These are phyloP conservation scores for Amanita pseudoporphyria DNA, from an alignment of 768 basidiomycete genomes.

Conservation along the genomic window DNA sequence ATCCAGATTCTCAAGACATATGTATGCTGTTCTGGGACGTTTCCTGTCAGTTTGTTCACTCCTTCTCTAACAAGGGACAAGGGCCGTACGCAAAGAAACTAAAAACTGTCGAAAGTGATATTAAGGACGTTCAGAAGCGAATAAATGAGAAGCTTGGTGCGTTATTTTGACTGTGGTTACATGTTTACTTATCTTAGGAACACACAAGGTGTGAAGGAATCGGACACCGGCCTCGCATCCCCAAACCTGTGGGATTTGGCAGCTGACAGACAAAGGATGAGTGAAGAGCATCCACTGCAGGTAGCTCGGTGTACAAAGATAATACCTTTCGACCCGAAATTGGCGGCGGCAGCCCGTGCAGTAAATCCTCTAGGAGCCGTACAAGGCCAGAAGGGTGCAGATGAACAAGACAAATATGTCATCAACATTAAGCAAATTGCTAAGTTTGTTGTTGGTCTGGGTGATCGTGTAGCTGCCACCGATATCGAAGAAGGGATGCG, in stretches of 20 bases:
- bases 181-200: constrained; percentile 3
- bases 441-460: constrained; percentile 96
- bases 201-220: constrained; percentile 82
- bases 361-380: constrained; percentile 69
- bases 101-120: constrained; percentile 84
- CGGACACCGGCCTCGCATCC: constrained; percentile 92
- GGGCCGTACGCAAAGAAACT: constrained; percentile 89
- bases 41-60: background rate
- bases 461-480: constrained; percentile 92
- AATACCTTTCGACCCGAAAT: constrained; percentile 70
- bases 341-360: constrained; percentile 68
- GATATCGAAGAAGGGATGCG: constrained; percentile 99
- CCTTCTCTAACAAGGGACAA: constrained; percentile 62
- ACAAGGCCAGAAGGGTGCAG: constrained; percentile 92
- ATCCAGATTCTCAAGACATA: constrained; percentile 99
- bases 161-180: constrained; percentile 10
- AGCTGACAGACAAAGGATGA: constrained; percentile 87
- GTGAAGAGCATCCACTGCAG: constrained; percentile 87
- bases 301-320: constrained; percentile 99
- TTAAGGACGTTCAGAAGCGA: constrained; percentile 92
- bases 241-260: constrained; percentile 97
- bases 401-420: constrained; percentile 98
- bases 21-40: constrained; percentile 33
- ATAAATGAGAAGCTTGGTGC: constrained; percentile 97
- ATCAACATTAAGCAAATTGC: constrained; percentile 99